Evolutionary conservation across 495 filamentous ascomycete genomes (phyloP), one percentile per base, ranked within the genome.

Genomic region (Lasiosphaeriaceae sp.): DNA sequence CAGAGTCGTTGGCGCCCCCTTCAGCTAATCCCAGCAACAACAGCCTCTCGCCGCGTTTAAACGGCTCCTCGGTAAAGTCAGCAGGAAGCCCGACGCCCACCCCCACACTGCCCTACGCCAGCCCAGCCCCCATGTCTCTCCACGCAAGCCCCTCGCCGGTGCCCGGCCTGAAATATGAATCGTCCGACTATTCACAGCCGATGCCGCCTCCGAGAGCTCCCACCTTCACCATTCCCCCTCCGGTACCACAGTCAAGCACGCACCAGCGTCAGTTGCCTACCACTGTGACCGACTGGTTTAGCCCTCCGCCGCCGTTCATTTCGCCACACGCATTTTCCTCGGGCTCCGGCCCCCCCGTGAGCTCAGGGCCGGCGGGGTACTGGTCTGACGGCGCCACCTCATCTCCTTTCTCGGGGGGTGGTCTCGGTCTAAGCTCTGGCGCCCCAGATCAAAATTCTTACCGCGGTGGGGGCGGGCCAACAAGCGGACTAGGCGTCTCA

Each of bases 221-320:
- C 11, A 53, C 69, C 12, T 75, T 74, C 54, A 73, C 69, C 31
- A 74, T 74, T 35, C 74, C 71, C 9, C 59, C 73, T 17, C 61
- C 67, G 2, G 4, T 9, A 31, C 65, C 67, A 1, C 67, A 69
- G 37, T 55, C 57, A 17, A 62, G 63, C 37, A 54, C 67, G 2
- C 71, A 76, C 29, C 75, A 77, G 47, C 68, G 74, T 2, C 66
- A 69, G 19, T 53, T 74, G 7, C 73, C 74, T 11, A 65, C 68
- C 41, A 52, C 64, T 2, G 64, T 70, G 9, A 66, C 70, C 6
- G 69, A 75, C 55, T 79, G 76, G 76, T 73, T 74, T 60, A 70
- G 64, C 41, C 72, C 81, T 0, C 83, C 83, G 7, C 79, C 80
- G 11, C 71, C 77, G 2, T 79, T 83, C 74, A 63, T 82, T 71